Percentiles rank a stretch among this genome's conserved stretches.
These are phyloP conservation scores for Diutina neorugosa DNA, from an alignment of 1,139 yeast genomes.

Conservation along the genomic window DNA sequence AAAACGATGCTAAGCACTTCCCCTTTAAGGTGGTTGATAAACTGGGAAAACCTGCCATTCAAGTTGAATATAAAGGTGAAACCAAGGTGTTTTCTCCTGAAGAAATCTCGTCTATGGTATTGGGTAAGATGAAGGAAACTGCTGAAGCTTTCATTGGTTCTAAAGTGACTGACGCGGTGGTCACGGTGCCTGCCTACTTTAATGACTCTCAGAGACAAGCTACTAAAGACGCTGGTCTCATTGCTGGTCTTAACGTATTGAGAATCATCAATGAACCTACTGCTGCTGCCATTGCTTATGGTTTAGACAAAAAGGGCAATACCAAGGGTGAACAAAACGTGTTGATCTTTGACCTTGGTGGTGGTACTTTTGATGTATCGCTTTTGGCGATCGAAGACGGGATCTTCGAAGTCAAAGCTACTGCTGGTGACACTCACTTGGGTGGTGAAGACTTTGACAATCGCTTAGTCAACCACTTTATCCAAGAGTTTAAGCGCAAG, in stretches of 20 bases:
- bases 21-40: slow-evolving; percentile 88
- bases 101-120: slow-evolving; percentile 93
- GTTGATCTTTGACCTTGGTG: slow-evolving; percentile 92
- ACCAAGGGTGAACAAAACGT: slow-evolving; percentile 80
- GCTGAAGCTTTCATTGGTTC: slow-evolving; percentile 93
- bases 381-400: slow-evolving; percentile 96
- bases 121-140: slow-evolving; percentile 95
- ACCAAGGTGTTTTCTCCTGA: slow-evolving; percentile 92
- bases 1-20: slow-evolving; percentile 94
- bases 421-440: slow-evolving; percentile 99
- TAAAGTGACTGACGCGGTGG: slow-evolving; percentile 88
- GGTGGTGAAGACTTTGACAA: slow-evolving; percentile 94
- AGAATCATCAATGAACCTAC: slow-evolving; percentile 95
- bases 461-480: slow-evolving; percentile 68
- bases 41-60: slow-evolving; percentile 80
- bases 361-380: slow-evolving; percentile 98
- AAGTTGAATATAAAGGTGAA: slow-evolving; percentile 91
- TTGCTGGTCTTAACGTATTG: slow-evolving; percentile 90
- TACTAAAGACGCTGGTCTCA: slow-evolving; percentile 97
- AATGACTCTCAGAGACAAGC: slow-evolving; percentile 98
- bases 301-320: slow-evolving; percentile 85
- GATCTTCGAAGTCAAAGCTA: slow-evolving; percentile 98
- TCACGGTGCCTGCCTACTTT: slow-evolving; percentile 95
- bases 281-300: slow-evolving; percentile 97
- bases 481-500: slow-evolving; percentile 82